Percentiles rank a stretch among this genome's conserved stretches.
phyloP scores from a whole-genome alignment of 257 asterid species.

The Jacaranda copaia region DNA sequence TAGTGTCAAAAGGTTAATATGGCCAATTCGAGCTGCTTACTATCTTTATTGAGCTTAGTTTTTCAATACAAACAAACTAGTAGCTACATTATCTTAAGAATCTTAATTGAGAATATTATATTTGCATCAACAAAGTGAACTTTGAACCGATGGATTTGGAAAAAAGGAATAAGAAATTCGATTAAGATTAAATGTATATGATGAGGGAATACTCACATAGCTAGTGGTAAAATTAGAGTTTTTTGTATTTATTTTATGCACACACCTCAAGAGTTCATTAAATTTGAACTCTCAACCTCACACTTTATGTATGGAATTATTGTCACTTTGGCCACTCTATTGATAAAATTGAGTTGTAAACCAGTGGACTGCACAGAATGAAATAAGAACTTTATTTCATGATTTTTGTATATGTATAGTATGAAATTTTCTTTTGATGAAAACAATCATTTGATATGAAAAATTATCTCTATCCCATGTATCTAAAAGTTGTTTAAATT shows the following conservation, averaged over 20 bases:
- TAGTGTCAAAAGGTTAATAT: constrained; percentile 35
- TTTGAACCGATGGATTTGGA: background rate
- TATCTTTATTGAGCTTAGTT: background rate
- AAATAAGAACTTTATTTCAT: background rate
- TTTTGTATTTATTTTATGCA: no score
- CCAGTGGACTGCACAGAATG: no score
- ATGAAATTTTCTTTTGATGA: no score
- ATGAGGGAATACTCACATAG: no score
- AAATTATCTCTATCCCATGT: no score
- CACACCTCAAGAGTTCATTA: no score
- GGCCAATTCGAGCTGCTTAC: constrained; percentile 5
- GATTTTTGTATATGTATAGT: no score
- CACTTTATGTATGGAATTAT: background rate
- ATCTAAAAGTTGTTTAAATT: no score
- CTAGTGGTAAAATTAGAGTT: background rate
- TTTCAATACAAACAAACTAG: background rate
- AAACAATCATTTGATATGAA: no score
- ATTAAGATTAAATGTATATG: background rate
- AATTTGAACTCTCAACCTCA: no score
- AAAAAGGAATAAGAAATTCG: background rate
- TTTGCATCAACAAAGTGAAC: constrained; percentile 6
- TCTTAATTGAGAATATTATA: constrained; percentile 18
- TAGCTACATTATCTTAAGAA: constrained; percentile 2
- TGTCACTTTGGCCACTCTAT: no score
- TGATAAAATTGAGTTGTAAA: no score